Percentiles rank a stretch among this genome's conserved stretches.
These are phyloP conservation scores for Phialophora macrospora DNA, from an alignment of 2,329 filamentous ascomycete species.

Conservation along the genomic window DNA sequence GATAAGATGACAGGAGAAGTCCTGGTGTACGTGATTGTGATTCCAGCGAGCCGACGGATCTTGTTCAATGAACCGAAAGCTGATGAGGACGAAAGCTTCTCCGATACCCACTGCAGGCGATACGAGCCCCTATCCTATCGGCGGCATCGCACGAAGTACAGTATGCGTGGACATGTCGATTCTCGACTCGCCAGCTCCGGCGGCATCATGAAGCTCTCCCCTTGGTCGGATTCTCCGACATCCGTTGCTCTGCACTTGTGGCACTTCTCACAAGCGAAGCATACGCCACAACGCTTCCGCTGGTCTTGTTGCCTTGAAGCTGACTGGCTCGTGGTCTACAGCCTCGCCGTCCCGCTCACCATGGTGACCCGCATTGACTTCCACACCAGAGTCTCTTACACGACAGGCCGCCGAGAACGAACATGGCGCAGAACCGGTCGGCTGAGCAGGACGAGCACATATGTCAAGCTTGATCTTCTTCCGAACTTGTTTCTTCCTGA, in stretches of 20 bases:
- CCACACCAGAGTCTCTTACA: conserved; percentile 5
- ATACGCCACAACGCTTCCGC: conserved; percentile 12
- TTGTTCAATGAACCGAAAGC: no score
- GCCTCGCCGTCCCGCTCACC: conserved; percentile 2
- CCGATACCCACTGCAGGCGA: no score
- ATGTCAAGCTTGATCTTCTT: not conserved
- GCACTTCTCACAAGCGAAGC: not conserved
- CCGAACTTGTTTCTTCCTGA: not conserved
- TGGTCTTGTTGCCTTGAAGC: not conserved
- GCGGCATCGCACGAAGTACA: no score
- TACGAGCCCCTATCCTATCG: no score
- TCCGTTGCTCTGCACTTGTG: conserved; percentile 1
- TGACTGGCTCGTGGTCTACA: conserved; percentile 9
- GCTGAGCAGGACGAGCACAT: not conserved
- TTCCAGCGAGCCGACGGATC: no score
- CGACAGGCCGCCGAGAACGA: not conserved
- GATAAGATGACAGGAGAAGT: no score
- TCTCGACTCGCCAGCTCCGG: not conserved
- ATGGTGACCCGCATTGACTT: conserved; percentile 1
- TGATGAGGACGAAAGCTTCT: no score
- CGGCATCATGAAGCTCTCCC: no score
- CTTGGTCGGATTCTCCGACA: not conserved
- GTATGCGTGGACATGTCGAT: no score
- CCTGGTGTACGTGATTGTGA: no score
- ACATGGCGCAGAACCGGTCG: not conserved